Evolutionary conservation across 1,284 basidiomycete genomes (phyloP).

Genomic region (Cryptococcus sp.): DNA sequence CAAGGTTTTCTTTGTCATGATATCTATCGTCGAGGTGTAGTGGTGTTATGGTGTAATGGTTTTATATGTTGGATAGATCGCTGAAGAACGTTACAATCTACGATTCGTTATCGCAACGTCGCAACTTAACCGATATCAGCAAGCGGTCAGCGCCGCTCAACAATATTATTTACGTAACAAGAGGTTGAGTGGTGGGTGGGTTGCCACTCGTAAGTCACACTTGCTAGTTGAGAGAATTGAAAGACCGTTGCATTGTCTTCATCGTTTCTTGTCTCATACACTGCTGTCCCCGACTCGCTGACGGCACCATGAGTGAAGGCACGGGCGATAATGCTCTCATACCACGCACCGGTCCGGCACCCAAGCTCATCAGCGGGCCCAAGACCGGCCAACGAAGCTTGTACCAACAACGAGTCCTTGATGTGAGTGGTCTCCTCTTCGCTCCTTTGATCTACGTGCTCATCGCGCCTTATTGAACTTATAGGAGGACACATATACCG

Average conservation of each 20-base stretch:
- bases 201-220: too few species aligned
- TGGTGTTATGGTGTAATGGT: not conserved
- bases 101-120: too few species aligned
- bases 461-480: constrained; percentile 11
- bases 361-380: constrained; percentile 37
- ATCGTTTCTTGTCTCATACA: not conserved
- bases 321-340: constrained; percentile 25
- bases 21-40: too few species aligned
- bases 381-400: constrained; percentile 39
- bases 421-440: constrained; percentile 30
- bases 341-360: constrained; percentile 35
- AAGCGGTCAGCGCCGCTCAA: too few species aligned
- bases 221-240: too few species aligned
- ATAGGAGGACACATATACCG: constrained; percentile 88
- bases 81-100: not conserved
- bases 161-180: too few species aligned
- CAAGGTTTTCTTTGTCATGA: constrained; percentile 33
- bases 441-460: not conserved
- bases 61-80: not conserved
- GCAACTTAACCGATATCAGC: too few species aligned
- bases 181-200: too few species aligned
- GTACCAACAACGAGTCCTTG: constrained; percentile 48
- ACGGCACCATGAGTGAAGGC: constrained; percentile 19
- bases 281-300: too few species aligned
- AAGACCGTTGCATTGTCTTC: not conserved